A percentile compares a stretch with the other conserved stretches of the same genome.
phyloP scores from a whole-genome alignment of 768 basidiomycete genomes.

The Daedaleopsis sinensis region DNA sequence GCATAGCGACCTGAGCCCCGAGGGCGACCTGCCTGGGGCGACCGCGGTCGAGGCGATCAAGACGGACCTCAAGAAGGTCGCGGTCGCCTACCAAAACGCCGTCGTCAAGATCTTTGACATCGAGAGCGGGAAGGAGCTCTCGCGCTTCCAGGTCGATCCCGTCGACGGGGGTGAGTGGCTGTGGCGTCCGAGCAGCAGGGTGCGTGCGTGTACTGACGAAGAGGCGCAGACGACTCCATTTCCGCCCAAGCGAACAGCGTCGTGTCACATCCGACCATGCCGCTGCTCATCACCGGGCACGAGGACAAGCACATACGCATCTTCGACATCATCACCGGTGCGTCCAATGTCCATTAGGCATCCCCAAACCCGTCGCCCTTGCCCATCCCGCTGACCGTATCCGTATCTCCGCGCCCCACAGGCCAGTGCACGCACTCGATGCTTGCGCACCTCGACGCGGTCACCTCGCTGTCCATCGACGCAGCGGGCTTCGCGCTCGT shows the following conservation, averaged over 20 bases:
- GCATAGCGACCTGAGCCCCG: slow-evolving; percentile 45
- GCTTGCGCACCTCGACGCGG: slow-evolving; percentile 87
- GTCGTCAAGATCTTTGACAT: slow-evolving; percentile 90
- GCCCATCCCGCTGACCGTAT: slow-evolving; percentile 6
- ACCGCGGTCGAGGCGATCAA: slow-evolving; percentile 85
- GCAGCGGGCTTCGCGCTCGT: slow-evolving; percentile 86
- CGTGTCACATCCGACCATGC: slow-evolving; percentile 88
- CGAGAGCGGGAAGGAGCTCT: slow-evolving; percentile 81
- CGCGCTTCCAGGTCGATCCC: slow-evolving; percentile 60
- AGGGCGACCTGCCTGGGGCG: slow-evolving; percentile 61
- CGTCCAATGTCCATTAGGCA: slow-evolving; percentile 37
- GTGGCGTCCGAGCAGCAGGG: neutral
- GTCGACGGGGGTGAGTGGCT: slow-evolving; percentile 51
- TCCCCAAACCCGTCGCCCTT: neutral
- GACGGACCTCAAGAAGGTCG: slow-evolving; percentile 81
- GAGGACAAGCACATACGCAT: slow-evolving; percentile 94
- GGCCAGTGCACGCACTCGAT: slow-evolving; percentile 90
- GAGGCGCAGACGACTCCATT: slow-evolving; percentile 59
- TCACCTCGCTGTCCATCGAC: slow-evolving; percentile 90
- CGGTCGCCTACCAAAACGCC: slow-evolving; percentile 89
- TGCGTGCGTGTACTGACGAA: neutral
- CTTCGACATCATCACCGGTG: slow-evolving; percentile 83
- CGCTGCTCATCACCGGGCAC: slow-evolving; percentile 85
- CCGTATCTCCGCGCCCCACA: slow-evolving; percentile 29
- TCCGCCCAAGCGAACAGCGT: slow-evolving; percentile 85